phyloP scores from a whole-genome alignment of 2,329 filamentous ascomycete genomes.

The Calonectria hawksworthii region DNA sequence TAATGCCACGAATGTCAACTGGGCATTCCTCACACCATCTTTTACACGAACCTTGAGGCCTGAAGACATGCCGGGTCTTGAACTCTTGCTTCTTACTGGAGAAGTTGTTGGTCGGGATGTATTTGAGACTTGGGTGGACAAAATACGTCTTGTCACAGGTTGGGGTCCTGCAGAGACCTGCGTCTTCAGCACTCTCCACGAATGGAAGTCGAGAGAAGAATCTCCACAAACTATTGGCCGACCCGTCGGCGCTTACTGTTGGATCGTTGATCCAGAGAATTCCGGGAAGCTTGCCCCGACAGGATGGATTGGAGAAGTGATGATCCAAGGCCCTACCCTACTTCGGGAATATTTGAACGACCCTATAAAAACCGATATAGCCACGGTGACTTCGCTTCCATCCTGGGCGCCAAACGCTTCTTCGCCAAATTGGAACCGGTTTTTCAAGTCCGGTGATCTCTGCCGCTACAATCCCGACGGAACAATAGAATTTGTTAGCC shows the following conservation, averaged over 20 bases:
- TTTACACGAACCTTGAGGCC: conserved; percentile 10
- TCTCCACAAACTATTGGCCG: conserved; percentile 42
- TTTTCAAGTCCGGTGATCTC: conserved; percentile 5
- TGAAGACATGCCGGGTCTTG: not conserved
- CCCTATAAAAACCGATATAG: conserved; percentile 4
- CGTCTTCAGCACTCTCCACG: conserved; percentile 23
- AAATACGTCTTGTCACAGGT: conserved; percentile 25
- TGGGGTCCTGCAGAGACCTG: conserved; percentile 31
- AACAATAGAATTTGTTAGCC: not conserved
- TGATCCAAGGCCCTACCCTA: conserved; percentile 43
- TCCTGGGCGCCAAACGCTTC: not conserved
- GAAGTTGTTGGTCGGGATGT: conserved; percentile 25
- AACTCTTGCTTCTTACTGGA: conserved; percentile 22
- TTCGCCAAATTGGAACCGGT: not conserved
- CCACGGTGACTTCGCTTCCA: conserved; percentile 49
- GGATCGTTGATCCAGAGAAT: conserved; percentile 8
- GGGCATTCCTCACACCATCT: conserved; percentile 14
- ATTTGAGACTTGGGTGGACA: conserved; percentile 17
- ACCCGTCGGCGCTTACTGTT: not conserved
- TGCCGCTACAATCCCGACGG: not conserved
- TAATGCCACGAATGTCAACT: not conserved
- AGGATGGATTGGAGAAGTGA: conserved; percentile 44
- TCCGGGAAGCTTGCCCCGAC: conserved; percentile 36
- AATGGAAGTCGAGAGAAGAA: conserved; percentile 12
- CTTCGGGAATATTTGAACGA: conserved; percentile 39